Conservation (phyloP, 2,329 filamentous ascomycete genomes). For the Fusarium pseudonygamai region DNA sequence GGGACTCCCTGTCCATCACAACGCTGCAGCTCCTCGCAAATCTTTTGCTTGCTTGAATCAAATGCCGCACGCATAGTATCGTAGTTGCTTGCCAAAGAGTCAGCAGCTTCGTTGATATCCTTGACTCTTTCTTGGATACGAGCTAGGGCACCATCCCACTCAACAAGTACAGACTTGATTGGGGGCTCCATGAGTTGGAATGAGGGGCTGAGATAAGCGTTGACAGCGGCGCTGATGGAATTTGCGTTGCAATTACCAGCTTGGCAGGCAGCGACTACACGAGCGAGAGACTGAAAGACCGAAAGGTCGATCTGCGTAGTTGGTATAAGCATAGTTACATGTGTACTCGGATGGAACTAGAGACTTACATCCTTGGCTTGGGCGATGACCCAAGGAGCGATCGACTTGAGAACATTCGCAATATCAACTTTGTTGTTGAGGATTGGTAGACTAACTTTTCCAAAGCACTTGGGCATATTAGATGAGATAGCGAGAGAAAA, state of each 20-base stretch:
- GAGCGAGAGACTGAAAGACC: neutral
- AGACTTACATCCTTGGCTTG: neutral
- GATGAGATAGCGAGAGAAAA: neutral
- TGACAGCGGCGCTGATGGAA: neutral
- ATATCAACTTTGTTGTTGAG: neutral
- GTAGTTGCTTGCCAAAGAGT: neutral
- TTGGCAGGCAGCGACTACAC: neutral
- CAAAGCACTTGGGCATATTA: neutral
- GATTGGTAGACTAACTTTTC: neutral
- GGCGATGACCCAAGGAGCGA: neutral
- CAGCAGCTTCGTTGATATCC: neutral
- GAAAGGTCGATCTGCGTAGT: neutral
- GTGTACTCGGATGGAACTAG: fast-evolving
- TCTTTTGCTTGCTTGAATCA: neutral
- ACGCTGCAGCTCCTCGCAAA: neutral
- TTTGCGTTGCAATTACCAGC: neutral
- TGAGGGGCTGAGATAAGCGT: neutral
- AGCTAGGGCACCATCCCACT: neutral
- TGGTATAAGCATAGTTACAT: neutral
- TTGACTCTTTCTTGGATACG: neutral
- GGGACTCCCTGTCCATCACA: neutral
- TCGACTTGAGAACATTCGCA: neutral
- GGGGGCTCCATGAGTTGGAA: neutral
- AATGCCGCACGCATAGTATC: neutral
- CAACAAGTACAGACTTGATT: neutral